Evolutionary conservation across 2,329 filamentous ascomycete species (phyloP).

Genomic region (Geosmithia flava): DNA sequence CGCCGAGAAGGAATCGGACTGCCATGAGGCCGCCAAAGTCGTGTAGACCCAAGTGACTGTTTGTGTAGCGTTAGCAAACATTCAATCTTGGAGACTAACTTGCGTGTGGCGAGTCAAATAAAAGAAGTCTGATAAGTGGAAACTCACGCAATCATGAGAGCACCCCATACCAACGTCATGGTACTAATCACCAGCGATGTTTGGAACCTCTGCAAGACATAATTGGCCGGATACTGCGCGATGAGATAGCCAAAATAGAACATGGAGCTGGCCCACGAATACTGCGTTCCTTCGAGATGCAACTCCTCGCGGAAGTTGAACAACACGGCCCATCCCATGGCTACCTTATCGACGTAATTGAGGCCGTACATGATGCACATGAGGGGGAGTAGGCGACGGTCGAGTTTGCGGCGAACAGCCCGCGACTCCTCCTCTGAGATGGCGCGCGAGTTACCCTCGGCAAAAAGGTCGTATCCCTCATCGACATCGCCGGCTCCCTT

Average conservation of each 20-base stretch:
- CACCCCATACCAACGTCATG: neutral
- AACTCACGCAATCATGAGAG: slow-evolving; percentile 1
- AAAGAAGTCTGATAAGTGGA: no score
- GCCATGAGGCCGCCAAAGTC: slow-evolving; percentile 11
- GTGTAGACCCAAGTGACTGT: neutral
- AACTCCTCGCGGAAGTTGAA: slow-evolving; percentile 33
- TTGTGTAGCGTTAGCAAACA: neutral
- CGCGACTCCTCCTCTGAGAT: slow-evolving; percentile 7
- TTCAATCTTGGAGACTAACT: no score
- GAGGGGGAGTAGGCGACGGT: slow-evolving; percentile 8
- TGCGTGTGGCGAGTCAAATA: no score
- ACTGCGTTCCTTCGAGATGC: slow-evolving; percentile 29
- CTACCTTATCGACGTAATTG: slow-evolving; percentile 11
- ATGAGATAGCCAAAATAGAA: slow-evolving; percentile 34
- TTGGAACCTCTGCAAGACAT: slow-evolving; percentile 21
- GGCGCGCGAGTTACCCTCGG: slow-evolving; percentile 1
- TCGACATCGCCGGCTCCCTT: slow-evolving; percentile 7
- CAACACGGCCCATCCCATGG: slow-evolving; percentile 12
- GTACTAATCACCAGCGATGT: neutral
- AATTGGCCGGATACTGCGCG: slow-evolving; percentile 11
- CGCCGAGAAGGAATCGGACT: slow-evolving; percentile 7
- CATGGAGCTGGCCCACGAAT: slow-evolving; percentile 31
- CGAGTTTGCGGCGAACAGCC: slow-evolving; percentile 8
- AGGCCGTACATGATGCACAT: slow-evolving; percentile 11
- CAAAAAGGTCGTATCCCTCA: slow-evolving; percentile 10